These are phyloP conservation scores for Arthroderma sp. DNA, from an alignment of 2,329 filamentous ascomycete species.

Conservation along the genomic window DNA sequence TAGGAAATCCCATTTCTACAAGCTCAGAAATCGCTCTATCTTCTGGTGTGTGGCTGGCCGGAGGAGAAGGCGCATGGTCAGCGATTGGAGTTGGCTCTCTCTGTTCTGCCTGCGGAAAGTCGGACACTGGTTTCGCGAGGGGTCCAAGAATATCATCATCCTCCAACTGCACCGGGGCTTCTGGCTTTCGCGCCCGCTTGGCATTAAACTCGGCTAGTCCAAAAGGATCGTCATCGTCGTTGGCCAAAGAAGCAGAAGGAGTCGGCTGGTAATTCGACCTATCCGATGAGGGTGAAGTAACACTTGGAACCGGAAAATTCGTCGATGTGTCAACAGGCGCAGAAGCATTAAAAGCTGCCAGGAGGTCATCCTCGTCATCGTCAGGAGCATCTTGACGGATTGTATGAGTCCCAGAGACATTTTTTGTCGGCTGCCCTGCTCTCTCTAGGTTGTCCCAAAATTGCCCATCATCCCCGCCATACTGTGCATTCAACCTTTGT, in stretches of 20 bases:
- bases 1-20: constrained; percentile 86
- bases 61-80: constrained; percentile 5
- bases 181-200: constrained; percentile 32
- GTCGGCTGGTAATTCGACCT: not conserved
- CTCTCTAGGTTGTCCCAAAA: constrained; percentile 64
- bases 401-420: constrained; percentile 26
- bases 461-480: constrained; percentile 51
- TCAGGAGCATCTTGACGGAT: not conserved
- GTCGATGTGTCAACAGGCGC: constrained; percentile 48
- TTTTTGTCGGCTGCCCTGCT: constrained; percentile 27
- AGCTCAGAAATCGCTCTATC: constrained; percentile 77
- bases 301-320: constrained; percentile 39
- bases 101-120: constrained; percentile 20
- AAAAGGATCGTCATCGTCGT: constrained; percentile 75
- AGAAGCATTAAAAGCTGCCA: constrained; percentile 48
- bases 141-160: constrained; percentile 54
- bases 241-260: constrained; percentile 14
- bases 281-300: constrained; percentile 16
- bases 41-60: constrained; percentile 38
- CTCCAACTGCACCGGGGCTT: constrained; percentile 34
- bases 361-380: constrained; percentile 43
- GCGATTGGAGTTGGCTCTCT: constrained; percentile 14
- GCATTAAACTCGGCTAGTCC: constrained; percentile 51
- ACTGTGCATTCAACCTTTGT: constrained; percentile 61
- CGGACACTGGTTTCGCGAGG: constrained; percentile 45